A percentile compares a stretch with the other conserved stretches of the same genome.
Evolutionary conservation across 1,284 basidiomycete species (phyloP).

Genomic region (Chiua sp.): DNA sequence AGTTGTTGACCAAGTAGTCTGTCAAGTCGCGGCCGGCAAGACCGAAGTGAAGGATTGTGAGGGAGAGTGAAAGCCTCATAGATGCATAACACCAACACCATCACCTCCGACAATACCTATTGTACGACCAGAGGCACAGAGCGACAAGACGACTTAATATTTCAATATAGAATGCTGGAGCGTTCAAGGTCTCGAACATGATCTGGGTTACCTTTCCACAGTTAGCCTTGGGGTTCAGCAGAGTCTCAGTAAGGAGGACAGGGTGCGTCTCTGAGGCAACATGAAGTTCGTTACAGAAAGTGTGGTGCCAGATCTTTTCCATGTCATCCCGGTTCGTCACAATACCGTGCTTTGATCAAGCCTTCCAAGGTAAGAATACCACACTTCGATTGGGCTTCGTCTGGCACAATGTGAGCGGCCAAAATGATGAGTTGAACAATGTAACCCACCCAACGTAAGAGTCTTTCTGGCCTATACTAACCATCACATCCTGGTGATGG

Average conservation of each 20-base stretch:
- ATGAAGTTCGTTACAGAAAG: conserved; percentile 86
- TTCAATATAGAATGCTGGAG: conserved; percentile 88
- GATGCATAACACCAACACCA: conserved; percentile 89
- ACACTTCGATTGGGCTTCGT: conserved; percentile 92
- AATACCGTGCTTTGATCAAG: conserved; percentile 78
- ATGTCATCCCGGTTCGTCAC: conserved; percentile 96
- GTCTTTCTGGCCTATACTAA: conserved; percentile 82
- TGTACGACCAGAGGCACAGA: conserved; percentile 89
- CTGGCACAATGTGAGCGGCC: conserved; percentile 40
- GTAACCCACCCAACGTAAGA: conserved; percentile 73
- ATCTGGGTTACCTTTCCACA: conserved; percentile 96
- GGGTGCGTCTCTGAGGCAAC: conserved; percentile 87
- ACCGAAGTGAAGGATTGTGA: conserved; percentile 95
- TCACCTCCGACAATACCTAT: conserved; percentile 94
- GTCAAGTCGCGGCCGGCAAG: conserved; percentile 96
- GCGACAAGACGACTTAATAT: conserved; percentile 90
- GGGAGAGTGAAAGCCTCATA: conserved; percentile 94
- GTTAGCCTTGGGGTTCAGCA: conserved; percentile 89
- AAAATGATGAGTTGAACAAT: background rate
- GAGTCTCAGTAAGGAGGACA: conserved; percentile 88
- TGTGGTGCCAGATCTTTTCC: conserved; percentile 94
- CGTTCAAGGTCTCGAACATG: conserved; percentile 96
- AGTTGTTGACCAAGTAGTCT: conserved; percentile 91
- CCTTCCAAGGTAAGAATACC: conserved; percentile 91
- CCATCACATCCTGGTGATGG: conserved; percentile 90